Percentiles rank a stretch among this genome's conserved stretches.
These are phyloP conservation scores for Psilocybe mexicana DNA, from an alignment of 1,284 basidiomycete genomes.

Conservation along the genomic window DNA sequence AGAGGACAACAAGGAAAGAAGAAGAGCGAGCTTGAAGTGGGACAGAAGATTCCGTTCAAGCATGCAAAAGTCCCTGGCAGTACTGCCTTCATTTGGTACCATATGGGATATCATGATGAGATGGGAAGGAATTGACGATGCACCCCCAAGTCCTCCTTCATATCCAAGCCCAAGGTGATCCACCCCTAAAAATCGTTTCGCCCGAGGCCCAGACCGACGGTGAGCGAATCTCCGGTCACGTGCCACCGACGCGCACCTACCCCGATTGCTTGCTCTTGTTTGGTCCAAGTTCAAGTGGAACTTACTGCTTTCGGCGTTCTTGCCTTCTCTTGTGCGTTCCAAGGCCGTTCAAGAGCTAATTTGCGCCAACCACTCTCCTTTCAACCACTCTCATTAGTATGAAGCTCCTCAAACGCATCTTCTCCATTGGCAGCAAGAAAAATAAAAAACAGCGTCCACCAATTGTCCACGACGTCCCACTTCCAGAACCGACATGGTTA, in stretches of 20 bases:
- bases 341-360: constrained; percentile 9
- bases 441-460: constrained; percentile 44
- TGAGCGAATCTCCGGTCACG: not conserved
- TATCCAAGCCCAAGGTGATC: too few species aligned
- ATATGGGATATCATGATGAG: constrained; percentile 25
- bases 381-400: constrained; percentile 38
- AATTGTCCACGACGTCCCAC: constrained; percentile 29
- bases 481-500: constrained; percentile 20
- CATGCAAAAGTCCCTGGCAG: constrained; percentile 72
- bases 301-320: constrained; percentile 13
- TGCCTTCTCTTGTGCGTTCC: constrained; percentile 9
- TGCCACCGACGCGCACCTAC: constrained; percentile 26
- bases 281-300: constrained; percentile 43
- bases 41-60: constrained; percentile 72
- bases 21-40: constrained; percentile 61
- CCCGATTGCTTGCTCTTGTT: constrained; percentile 39
- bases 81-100: constrained; percentile 46
- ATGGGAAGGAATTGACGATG: not conserved
- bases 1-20: constrained; percentile 63
- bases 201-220: too few species aligned
- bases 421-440: constrained; percentile 69
- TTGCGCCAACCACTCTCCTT: constrained; percentile 22
- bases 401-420: constrained; percentile 70
- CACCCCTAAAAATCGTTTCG: not conserved
- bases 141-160: too few species aligned